A percentile compares a stretch with the other conserved stretches of the same genome.
Evolutionary conservation across 2,329 filamentous ascomycete species (phyloP).

Genomic region (Talaromyces sp.): DNA sequence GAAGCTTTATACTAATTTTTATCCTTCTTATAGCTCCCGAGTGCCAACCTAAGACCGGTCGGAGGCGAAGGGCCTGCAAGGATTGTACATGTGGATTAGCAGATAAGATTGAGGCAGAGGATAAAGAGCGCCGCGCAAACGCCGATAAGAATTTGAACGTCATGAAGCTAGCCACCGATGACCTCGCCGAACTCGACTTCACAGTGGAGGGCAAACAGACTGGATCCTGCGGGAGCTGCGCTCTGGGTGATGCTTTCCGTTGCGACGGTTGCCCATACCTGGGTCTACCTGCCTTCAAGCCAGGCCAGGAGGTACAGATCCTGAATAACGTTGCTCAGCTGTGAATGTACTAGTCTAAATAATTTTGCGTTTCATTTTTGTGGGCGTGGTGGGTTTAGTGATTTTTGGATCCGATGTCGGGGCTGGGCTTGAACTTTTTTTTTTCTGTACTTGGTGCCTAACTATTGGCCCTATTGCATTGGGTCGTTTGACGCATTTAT

Average conservation of each 20-base stretch:
- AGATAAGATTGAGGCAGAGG: constrained; percentile 82
- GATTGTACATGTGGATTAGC: constrained; percentile 96
- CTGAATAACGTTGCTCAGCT: constrained; percentile 12
- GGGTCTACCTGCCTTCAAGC: constrained; percentile 79
- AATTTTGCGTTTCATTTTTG: neutral
- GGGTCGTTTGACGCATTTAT: constrained; percentile 4
- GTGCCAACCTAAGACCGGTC: constrained; percentile 77
- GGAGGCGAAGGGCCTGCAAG: constrained; percentile 91
- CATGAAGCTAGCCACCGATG: constrained; percentile 71
- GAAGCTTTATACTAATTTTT: neutral
- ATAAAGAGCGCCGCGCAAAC: constrained; percentile 65
- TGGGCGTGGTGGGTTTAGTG: constrained; percentile 1
- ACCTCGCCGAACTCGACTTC: constrained; percentile 85
- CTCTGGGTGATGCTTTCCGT: constrained; percentile 85
- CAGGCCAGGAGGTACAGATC: constrained; percentile 11
- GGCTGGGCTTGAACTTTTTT: neutral
- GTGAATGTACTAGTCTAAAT: neutral
- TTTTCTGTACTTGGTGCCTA: neutral
- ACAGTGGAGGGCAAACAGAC: constrained; percentile 91
- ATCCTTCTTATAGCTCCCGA: constrained; percentile 65
- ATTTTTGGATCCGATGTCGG: constrained; percentile 4
- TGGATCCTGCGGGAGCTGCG: constrained; percentile 91
- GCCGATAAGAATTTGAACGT: constrained; percentile 61
- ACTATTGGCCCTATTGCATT: neutral
- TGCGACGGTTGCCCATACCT: constrained; percentile 80